Conservation (phyloP, 495 filamentous ascomycete species). For the Pseudomonodictys pantanalensis region DNA sequence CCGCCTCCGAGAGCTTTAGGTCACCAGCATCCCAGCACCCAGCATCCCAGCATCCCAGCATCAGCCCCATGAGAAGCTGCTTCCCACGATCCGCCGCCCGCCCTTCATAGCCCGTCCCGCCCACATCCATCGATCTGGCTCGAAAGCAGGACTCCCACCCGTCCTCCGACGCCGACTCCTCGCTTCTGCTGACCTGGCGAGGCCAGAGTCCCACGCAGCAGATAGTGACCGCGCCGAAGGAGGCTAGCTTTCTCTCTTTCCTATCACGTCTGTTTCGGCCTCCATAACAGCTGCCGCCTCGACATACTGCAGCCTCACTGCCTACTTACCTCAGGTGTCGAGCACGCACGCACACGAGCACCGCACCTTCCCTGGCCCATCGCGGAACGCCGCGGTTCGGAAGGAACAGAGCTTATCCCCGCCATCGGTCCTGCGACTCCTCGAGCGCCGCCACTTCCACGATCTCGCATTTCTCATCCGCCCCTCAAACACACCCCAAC, state of each 20-base stretch:
- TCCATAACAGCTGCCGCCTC: slow-evolving; percentile 45
- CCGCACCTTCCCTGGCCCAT: slow-evolving; percentile 8
- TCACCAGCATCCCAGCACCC: slow-evolving; percentile 20
- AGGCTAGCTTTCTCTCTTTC: slow-evolving; percentile 53
- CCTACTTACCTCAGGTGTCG: background rate
- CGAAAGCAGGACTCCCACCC: slow-evolving; percentile 23
- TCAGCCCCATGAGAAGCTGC: slow-evolving; percentile 11
- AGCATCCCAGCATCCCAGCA: too few species aligned
- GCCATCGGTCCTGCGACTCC: slow-evolving; percentile 9
- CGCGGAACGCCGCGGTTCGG: slow-evolving; percentile 2
- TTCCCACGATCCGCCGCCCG: background rate
- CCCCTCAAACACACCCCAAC: slow-evolving; percentile 4
- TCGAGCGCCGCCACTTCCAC: slow-evolving; percentile 23
- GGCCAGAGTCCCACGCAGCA: slow-evolving; percentile 23
- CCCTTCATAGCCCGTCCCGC: slow-evolving; percentile 4
- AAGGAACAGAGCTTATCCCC: slow-evolving; percentile 1
- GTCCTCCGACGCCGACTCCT: slow-evolving; percentile 18
- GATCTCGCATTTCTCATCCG: background rate
- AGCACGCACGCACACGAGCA: background rate
- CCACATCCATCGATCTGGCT: slow-evolving; percentile 33
- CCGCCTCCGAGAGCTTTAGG: slow-evolving; percentile 16
- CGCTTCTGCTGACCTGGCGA: slow-evolving; percentile 3
- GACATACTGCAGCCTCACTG: slow-evolving; percentile 1
- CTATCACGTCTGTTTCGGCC: slow-evolving; percentile 56
- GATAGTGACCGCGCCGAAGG: slow-evolving; percentile 40